Conservation (phyloP, 2,329 filamentous ascomycete genomes). For the Penicillium nordicum region DNA sequence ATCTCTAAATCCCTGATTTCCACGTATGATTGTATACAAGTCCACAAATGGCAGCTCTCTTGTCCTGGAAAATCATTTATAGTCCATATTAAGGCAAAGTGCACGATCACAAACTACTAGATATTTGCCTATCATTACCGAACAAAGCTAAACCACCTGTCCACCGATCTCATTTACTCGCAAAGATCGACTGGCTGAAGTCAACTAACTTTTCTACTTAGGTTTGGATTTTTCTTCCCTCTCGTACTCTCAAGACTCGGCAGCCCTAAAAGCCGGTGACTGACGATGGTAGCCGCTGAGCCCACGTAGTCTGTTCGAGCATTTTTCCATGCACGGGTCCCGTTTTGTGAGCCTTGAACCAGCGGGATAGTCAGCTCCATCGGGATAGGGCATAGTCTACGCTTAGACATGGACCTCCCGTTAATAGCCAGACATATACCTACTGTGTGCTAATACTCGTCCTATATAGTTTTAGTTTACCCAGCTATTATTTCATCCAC, state of each 20-base stretch:
- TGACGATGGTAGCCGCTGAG: slow-evolving; percentile 2
- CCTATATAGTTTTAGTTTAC: not conserved
- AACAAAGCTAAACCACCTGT: no score
- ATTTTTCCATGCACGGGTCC: not conserved
- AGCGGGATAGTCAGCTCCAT: not conserved
- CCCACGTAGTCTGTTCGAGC: not conserved
- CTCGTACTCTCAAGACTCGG: not conserved
- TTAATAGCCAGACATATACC: not conserved
- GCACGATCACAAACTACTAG: not conserved
- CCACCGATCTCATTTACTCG: not conserved
- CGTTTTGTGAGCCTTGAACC: not conserved
- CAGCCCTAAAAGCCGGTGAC: not conserved
- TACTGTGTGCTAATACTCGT: not conserved
- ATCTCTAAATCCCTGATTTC: not conserved
- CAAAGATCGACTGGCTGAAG: not conserved
- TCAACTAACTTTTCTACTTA: not conserved
- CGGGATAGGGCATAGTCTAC: no score
- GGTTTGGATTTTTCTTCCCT: not conserved
- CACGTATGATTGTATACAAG: not conserved
- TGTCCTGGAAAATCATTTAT: not conserved
- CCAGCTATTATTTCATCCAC: not conserved
- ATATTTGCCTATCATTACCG: not conserved
- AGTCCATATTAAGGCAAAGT: not conserved
- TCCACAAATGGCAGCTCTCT: not conserved
- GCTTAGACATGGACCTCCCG: not conserved